Base-by-base conservation (phyloP, 345 rosid genomes). In the Brassica incana region DNA sequence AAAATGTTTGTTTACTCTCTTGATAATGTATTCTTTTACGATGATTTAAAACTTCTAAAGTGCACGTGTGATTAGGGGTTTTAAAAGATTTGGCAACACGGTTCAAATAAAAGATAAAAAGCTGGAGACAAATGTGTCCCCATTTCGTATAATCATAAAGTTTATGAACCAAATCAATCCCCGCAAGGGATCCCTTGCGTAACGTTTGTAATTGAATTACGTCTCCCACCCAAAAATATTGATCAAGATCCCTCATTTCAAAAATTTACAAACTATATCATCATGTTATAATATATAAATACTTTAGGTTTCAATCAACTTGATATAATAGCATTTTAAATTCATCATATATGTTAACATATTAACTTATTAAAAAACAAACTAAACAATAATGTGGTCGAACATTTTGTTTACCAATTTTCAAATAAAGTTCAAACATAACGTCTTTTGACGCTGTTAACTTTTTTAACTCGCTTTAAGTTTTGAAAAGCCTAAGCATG, bases 221-320 rank as follows among this genome's bases (percentile, higher is more conserved):
- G 43, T 72, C 82, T 73, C 77, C 82, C 73, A 66, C 82, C 82
- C 10, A 58, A 72, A 16, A 4, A 10, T 14, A 6, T 64, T 65
- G 29, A 65, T 29, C 32, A 29, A 65, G 35, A 63, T 64, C 67
- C 40, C 12, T 64, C 40, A 10, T 48, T 48, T 12, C 15, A 48
- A 48, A 11, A 48, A 15, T 52, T 8, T 36, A 36, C 35, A 27
- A 30, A 32, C 12, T 64, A 14, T 48, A 29, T 63, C 16, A 5
- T 62, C 30, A 12, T 27, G 5, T 12, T 25, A 2, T 27, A 61
- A 4, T 12, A 3, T 14, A 48, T 48, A 48, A 48, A 45, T 2
- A 14, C 16, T 50, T 50, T 4, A 50, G 58, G 18, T n/a, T 61
- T 23, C 15, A 59, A 56, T 18, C 30, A 61, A 61, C 65, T 27